Evolutionary conservation across 192 early-diverging fungal genomes (phyloP).

Genomic region (Diversispora epigaea): DNA sequence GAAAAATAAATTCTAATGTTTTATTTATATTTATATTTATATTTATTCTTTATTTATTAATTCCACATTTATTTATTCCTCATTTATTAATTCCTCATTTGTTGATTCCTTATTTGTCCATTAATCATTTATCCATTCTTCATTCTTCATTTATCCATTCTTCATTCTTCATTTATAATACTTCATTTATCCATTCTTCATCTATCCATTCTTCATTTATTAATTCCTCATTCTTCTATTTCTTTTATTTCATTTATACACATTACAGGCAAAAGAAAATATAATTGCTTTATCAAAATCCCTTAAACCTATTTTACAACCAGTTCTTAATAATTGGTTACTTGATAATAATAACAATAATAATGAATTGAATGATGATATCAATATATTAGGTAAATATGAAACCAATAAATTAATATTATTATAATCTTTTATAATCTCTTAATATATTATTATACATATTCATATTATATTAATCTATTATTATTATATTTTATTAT

Average conservation of each 20-base stretch:
- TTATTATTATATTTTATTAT: too few relatives aligned
- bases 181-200: not conserved
- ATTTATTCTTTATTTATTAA: too few relatives aligned
- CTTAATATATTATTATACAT: too few relatives aligned
- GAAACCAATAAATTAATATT: too few relatives aligned
- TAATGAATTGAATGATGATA: not conserved
- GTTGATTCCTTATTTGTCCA: too few relatives aligned
- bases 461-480: too few relatives aligned
- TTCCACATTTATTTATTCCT: too few relatives aligned
- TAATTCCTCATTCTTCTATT: not conserved
- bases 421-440: too few relatives aligned
- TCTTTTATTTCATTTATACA: not conserved
- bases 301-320: not conserved
- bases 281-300: not conserved
- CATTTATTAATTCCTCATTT: too few relatives aligned
- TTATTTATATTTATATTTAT: too few relatives aligned
- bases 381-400: too few relatives aligned
- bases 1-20: too few relatives aligned
- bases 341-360: not conserved
- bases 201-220: not conserved
- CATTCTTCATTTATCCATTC: not conserved
- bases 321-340: not conserved
- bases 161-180: not conserved
- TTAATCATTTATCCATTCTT: not conserved
- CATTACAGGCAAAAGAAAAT: not conserved